Evolutionary conservation across 257 asterid genomes (phyloP), one percentile per base, ranked within the genome.

Genomic region (Cruciata laevipes): DNA sequence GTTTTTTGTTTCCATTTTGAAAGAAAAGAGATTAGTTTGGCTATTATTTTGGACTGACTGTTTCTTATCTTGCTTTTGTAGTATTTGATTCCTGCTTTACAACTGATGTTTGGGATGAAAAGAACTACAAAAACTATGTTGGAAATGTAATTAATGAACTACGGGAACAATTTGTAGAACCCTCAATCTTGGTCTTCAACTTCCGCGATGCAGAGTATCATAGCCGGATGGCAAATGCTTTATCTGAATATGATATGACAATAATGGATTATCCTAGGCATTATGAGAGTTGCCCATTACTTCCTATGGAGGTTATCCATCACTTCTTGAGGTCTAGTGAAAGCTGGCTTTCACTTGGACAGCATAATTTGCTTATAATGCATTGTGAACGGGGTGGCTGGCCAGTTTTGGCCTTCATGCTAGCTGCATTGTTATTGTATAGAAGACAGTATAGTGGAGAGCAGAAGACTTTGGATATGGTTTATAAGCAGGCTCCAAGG

Each of bases 311-410:
- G 84, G 93, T 87, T 76, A 82, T 91, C 55, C 96, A 91, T 84
- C 98, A 91, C 74, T 91, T 91, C 71, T 72, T 91, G 55, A 84
- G 95, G 76, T 91, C 96, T 23, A 77, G 96, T 74, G 98, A 91
- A 81, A 91, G 98, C 78, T 91, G 98, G 98, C 89, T 91, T 67
- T 83, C 95, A 24, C 95, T 91, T 69, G 98, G 98, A 74, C 80
- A 77, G 66, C 95, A 91, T 69, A 91, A 91, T 81, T 74, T 91
- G 82, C 96, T 91, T 73, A 82, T 91, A 53, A 87, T 87, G 96
- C 95, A 89, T 78, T 91, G 98, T 71, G 98, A 91, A 69, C 87
- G 83, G 59, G 96, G 96, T 72, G 95, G 95, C 75, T 91, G 98
- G 98, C 95, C 98, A 55, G 89, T 91, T 80, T 85, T 91, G 79